phyloP scores from a whole-genome alignment of 2,329 filamentous ascomycete species.

The Colletotrichum theobromicola region DNA sequence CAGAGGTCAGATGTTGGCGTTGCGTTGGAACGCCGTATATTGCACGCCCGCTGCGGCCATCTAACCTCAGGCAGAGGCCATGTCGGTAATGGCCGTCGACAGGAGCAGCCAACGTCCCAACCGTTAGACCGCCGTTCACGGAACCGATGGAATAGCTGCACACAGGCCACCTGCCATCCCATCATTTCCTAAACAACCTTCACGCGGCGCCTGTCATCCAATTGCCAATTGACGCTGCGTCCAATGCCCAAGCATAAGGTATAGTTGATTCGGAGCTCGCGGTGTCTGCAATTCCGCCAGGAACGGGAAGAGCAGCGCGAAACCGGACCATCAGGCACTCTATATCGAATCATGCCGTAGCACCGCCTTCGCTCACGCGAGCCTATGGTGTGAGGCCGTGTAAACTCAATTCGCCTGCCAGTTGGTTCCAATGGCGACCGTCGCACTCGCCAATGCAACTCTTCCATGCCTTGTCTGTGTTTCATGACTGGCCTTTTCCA shows the following conservation, averaged over 20 bases:
- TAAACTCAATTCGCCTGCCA: conserved; percentile 1
- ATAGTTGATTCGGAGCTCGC: neutral
- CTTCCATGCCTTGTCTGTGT: neutral
- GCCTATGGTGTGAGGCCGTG: neutral
- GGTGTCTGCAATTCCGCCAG: neutral
- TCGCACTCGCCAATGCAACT: neutral
- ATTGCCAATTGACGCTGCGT: neutral
- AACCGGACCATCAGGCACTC: neutral
- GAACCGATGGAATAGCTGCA: neutral
- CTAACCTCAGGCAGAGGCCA: neutral
- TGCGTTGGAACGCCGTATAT: neutral
- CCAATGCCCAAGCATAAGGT: neutral
- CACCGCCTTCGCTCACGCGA: neutral
- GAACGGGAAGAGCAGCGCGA: neutral
- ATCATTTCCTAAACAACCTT: neutral
- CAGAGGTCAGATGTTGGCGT: neutral
- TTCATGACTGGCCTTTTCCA: neutral
- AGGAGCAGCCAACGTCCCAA: neutral
- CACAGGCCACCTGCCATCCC: conserved; percentile 1
- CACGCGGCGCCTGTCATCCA: neutral
- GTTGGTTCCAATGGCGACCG: neutral
- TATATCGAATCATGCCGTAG: neutral
- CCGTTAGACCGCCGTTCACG: neutral
- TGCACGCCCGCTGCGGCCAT: neutral
- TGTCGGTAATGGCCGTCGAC: neutral